phyloP scores from a whole-genome alignment of 2,329 filamentous ascomycete species.

The Aspergillus sp. region DNA sequence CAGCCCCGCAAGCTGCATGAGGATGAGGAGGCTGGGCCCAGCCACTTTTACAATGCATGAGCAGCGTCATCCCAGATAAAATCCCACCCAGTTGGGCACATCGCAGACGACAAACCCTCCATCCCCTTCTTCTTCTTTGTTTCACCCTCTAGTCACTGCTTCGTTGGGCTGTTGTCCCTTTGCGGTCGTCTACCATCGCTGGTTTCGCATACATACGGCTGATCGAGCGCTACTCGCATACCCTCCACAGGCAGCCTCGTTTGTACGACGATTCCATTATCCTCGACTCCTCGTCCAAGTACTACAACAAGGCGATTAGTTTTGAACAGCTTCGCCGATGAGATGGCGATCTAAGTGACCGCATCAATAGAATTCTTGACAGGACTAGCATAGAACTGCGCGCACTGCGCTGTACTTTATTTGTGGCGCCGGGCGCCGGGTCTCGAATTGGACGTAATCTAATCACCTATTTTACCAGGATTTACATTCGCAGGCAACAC shows the following conservation, averaged over 20 bases:
- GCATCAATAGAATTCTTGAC: not conserved
- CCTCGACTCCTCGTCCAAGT: not conserved
- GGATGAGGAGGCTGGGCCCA: conserved; percentile 17
- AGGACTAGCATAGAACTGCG: not conserved
- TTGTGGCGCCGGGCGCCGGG: not conserved
- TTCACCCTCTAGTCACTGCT: not conserved
- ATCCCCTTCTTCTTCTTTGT: not conserved
- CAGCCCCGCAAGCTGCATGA: conserved; percentile 14
- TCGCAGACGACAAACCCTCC: not conserved
- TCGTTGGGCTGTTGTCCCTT: not conserved
- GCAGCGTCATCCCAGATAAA: conserved; percentile 14
- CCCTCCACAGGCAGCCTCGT: not conserved
- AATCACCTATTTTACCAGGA: not conserved
- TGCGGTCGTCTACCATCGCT: not conserved
- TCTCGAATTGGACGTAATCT: not conserved
- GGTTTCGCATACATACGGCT: conserved; percentile 5
- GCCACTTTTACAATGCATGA: conserved; percentile 19
- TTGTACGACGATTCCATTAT: not conserved
- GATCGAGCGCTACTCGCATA: not conserved
- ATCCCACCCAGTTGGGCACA: conserved; percentile 11
- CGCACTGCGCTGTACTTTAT: not conserved
- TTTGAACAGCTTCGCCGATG: not conserved
- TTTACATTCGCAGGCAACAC: not conserved
- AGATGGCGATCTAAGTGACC: conserved; percentile 2
- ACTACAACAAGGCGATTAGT: not conserved